phyloP scores from a whole-genome alignment of 179 eudicot species.

The Heliamphora pulchella region DNA sequence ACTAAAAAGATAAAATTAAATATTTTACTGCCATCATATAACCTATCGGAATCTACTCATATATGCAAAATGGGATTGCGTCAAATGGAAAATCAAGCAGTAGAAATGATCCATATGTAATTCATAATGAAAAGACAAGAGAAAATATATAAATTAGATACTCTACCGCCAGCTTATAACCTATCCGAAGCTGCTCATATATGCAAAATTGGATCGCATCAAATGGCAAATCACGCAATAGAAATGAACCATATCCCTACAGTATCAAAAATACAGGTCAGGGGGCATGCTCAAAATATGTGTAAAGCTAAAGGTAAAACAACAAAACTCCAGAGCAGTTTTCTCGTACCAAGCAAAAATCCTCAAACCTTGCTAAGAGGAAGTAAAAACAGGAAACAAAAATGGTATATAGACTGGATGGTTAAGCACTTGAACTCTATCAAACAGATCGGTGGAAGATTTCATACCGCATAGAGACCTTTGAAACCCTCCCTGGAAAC shows the following conservation, averaged over 20 bases:
- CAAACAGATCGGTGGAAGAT: constrained; percentile 15
- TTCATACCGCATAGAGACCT: constrained; percentile 90
- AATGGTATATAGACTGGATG: not conserved
- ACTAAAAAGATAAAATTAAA: not conserved
- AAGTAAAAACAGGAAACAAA: not conserved
- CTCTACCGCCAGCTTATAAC: constrained; percentile 76
- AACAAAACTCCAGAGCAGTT: constrained; percentile 3
- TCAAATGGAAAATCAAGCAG: constrained; percentile 90
- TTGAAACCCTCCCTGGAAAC: constrained; percentile 79
- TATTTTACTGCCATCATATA: constrained; percentile 70
- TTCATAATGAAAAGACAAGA: not conserved
- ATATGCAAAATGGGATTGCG: constrained; percentile 86
- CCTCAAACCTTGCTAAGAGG: not conserved
- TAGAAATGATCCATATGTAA: constrained; percentile 59
- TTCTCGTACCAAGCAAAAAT: not conserved
- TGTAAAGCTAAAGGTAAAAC: not conserved
- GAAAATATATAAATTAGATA: constrained; percentile 6
- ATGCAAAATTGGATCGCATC: constrained; percentile 93
- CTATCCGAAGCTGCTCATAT: constrained; percentile 80
- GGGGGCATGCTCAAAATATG: too few relatives aligned
- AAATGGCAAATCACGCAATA: constrained; percentile 84
- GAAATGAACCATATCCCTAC: constrained; percentile 85
- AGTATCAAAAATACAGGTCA: constrained; percentile 15
- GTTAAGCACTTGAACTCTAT: not conserved
- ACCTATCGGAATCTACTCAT: constrained; percentile 78